A percentile compares a stretch with the other conserved stretches of the same genome.
Conservation (phyloP, 2,329 filamentous ascomycete genomes). For the Trichophyton benhamiae region DNA sequence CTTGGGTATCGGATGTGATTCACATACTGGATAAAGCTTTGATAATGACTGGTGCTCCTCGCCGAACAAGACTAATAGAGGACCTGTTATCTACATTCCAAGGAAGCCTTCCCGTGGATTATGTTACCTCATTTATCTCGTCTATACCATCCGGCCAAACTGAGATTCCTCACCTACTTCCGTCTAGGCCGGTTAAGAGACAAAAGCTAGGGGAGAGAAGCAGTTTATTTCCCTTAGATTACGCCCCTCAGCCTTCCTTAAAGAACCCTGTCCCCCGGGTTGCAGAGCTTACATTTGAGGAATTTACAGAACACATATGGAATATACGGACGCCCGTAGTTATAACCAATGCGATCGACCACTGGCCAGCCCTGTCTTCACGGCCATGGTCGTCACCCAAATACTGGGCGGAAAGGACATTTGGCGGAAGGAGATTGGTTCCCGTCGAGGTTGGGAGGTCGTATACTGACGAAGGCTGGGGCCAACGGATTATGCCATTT, state of each 20-base stretch:
- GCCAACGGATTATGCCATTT: conserved; percentile 68
- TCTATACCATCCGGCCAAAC: background rate
- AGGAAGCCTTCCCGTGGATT: conserved; percentile 9
- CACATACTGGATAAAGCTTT: conserved; percentile 60
- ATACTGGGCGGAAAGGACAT: conserved; percentile 63
- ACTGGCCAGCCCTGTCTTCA: conserved; percentile 65
- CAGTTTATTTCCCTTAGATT: conserved; percentile 24
- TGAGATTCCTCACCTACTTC: background rate
- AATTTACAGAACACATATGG: conserved; percentile 51
- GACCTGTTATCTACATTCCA: conserved; percentile 25
- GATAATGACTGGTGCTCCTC: conserved; percentile 58
- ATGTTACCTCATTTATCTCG: conserved; percentile 7
- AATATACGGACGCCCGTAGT: conserved; percentile 48
- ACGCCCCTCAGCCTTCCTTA: conserved; percentile 24
- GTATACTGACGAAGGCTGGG: conserved; percentile 78
- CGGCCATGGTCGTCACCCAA: conserved; percentile 58
- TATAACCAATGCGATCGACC: conserved; percentile 50
- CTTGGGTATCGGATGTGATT: conserved; percentile 49
- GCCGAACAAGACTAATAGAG: conserved; percentile 37
- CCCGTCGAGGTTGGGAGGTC: conserved; percentile 76
- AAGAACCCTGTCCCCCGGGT: conserved; percentile 30
- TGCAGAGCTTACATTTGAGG: conserved; percentile 41
- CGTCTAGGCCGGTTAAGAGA: background rate
- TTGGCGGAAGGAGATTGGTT: conserved; percentile 65
- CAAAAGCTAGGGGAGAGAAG: conserved; percentile 1